Base-by-base conservation (phyloP, 352 stramenopile species). In the Phytophthora gonapodyides region DNA sequence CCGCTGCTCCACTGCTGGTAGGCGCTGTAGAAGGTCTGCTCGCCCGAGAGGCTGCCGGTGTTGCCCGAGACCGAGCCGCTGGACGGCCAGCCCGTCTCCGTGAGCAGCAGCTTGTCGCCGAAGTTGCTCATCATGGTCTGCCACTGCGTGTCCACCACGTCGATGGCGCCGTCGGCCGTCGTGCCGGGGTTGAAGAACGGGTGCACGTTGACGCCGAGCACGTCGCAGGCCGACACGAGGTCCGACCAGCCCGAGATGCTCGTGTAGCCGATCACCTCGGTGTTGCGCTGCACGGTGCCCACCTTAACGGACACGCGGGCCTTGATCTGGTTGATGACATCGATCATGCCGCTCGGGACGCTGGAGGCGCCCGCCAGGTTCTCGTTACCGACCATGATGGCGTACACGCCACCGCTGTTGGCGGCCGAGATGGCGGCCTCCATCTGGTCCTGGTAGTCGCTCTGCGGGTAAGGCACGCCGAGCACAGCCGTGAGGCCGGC, bases 371-470 rank as follows among this genome's bases (percentile, higher is more conserved):
- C 49, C 1, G 60, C 73, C 49, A 88, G 57, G 73, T 91, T 89
- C 66, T 91, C 81, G 53, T 91, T 91, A 16, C 79, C 81, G 24
- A 89, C 72, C 54, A 91, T 84, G 47, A 91, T 82, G 67, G 70
- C 72, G 49, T 69, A 61, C 10, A 91, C 78, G 37, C 63, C 72
- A 38, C 77, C 73, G 15, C 43, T 69, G 21, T 77, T 75, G 21
- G 79, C 76, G 0, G 79, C 73, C 12, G 43, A 38, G 42, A 87
- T 67, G 15, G 81, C 79, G 8, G 70, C 66, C 17, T 55, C 41
- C 43, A 78, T 69, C 41, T 91, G 79, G 13, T 68, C 34, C 40
- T 64, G 34, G 58, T 71, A 78, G 71, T 88, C 78, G 19, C 64
- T 69, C 47, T 78, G 54, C 9, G 59, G 54, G 62, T 80, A 88